Evolutionary conservation across 164 flowering plant genomes (phyloP).

Genomic region (Annona cherimola): DNA sequence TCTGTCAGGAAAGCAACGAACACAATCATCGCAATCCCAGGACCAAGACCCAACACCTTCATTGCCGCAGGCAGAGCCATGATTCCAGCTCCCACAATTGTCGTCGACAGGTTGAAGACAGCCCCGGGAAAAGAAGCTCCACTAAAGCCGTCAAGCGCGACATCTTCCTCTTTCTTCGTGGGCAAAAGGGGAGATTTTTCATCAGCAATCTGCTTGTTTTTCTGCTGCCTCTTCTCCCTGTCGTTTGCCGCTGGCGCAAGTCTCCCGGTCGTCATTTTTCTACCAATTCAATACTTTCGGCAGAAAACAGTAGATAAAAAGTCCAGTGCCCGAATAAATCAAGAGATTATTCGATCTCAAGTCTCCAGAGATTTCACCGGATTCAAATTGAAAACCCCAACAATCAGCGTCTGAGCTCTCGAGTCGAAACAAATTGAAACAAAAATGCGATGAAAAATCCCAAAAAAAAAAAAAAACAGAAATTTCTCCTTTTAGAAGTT

Average conservation of each 20-base stretch:
- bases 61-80: conserved; percentile 97
- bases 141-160: conserved; percentile 63
- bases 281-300: too few species aligned
- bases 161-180: conserved; percentile 38
- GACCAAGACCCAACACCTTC: conserved; percentile 72
- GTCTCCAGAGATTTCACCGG: neutral
- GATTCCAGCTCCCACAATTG: conserved; percentile 91
- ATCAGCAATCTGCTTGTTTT: conserved; percentile 34
- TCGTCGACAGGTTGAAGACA: conserved; percentile 80
- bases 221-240: conserved; percentile 40
- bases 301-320: too few species aligned
- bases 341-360: neutral
- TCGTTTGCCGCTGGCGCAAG: conserved; percentile 24
- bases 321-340: neutral
- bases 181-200: conserved; percentile 80
- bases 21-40: conserved; percentile 59
- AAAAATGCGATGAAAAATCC: neutral
- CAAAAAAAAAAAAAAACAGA: too few species aligned
- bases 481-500: too few species aligned
- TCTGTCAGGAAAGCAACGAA: conserved; percentile 73
- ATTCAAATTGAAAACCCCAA: neutral
- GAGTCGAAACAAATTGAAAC: neutral
- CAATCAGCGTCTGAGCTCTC: neutral
- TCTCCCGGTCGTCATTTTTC: conserved; percentile 47
- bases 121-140: conserved; percentile 91